Evolutionary conservation across 2,329 filamentous ascomycete species (phyloP), one percentile per base, ranked within the genome.

Genomic region (Sarocladium strictum): DNA sequence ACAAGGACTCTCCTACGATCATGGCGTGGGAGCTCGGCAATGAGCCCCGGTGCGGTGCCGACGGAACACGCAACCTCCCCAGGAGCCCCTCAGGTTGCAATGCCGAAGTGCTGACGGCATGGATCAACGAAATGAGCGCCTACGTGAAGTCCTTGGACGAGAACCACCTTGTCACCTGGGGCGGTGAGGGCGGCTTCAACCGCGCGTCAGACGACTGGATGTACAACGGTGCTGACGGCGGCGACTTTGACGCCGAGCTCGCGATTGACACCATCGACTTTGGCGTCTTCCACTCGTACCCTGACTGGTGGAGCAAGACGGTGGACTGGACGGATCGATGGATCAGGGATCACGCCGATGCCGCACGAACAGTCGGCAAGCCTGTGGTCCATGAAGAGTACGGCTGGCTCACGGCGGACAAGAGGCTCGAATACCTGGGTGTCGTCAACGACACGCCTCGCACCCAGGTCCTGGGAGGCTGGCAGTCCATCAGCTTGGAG

Each of bases 21-120:
- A 81, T 87, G 59, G 81, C 83, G 0, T 88, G 85, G 85, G 84
- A 88, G 61, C 70, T 88, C 1, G 80, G 75, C 55, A 88, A 88
- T 59, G 85, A 88, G 57, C 73, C 74, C 19, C 74, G 75, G 56
- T 79, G 76, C 63, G 74, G 73, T 21, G 76, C 70, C 23, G 74
- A 78, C 53, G 66, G 62, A 6, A 61, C 60, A 7, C 75, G 75
- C 55, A 78, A 78, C 62, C 71, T 78, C 0, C 74, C 74, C 1
- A 65, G 67, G 1, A 72, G 71, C 32, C 58, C 60, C 15, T 58
- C 56, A 0, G 59, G 64, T 58, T 78, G 76, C 61, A 69, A 64
- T 1, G 65, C 77, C 0, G 69, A 70, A 1, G 63, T 72, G 2
- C 64, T 80, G 10, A 74, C 71, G 1, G 64, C 61, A 0, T 82